These are phyloP conservation scores for Irineochytrium annulatum DNA, from an alignment of 192 early-diverging fungal genomes.

Conservation along the genomic window DNA sequence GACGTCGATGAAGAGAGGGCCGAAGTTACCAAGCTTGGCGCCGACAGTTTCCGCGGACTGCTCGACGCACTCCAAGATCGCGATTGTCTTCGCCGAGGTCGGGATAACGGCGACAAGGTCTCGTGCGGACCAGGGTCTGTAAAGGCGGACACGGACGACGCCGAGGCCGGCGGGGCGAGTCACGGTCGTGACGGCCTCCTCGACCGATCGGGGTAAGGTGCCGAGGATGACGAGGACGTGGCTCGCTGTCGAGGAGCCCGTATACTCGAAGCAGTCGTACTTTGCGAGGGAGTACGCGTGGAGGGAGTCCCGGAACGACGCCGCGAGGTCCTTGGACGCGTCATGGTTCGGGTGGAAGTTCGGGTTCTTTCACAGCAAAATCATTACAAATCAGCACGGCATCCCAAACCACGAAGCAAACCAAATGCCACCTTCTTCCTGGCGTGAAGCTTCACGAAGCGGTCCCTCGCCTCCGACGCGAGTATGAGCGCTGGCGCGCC, in stretches of 20 bases:
- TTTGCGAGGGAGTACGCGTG: slow-evolving; percentile 15
- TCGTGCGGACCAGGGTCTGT: slow-evolving; percentile 77
- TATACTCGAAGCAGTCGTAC: slow-evolving; percentile 74
- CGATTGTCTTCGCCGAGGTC: slow-evolving; percentile 48
- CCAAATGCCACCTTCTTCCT: background rate
- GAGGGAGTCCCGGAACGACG: background rate
- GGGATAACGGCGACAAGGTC: slow-evolving; percentile 70
- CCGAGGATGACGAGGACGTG: slow-evolving; percentile 77
- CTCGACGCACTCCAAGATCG: slow-evolving; percentile 65
- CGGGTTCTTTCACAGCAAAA: background rate
- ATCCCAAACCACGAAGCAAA: background rate
- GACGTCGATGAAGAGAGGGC: slow-evolving; percentile 82
- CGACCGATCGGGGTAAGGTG: slow-evolving; percentile 46
- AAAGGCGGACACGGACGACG: slow-evolving; percentile 70
- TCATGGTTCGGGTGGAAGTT: background rate
- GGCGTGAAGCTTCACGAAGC: background rate
- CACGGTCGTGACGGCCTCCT: slow-evolving; percentile 45
- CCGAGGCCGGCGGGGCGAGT: slow-evolving; percentile 44
- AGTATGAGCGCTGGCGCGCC: slow-evolving; percentile 11
- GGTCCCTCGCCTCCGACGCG: background rate
- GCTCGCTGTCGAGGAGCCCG: slow-evolving; percentile 64
- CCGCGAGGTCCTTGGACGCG: background rate
- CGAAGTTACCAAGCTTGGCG: slow-evolving; percentile 43
- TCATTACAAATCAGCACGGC: background rate
- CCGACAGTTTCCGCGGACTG: slow-evolving; percentile 47